phyloP scores from a whole-genome alignment of 2,329 filamentous ascomycete genomes.

The Zelopaecilomyces penicillatus region DNA sequence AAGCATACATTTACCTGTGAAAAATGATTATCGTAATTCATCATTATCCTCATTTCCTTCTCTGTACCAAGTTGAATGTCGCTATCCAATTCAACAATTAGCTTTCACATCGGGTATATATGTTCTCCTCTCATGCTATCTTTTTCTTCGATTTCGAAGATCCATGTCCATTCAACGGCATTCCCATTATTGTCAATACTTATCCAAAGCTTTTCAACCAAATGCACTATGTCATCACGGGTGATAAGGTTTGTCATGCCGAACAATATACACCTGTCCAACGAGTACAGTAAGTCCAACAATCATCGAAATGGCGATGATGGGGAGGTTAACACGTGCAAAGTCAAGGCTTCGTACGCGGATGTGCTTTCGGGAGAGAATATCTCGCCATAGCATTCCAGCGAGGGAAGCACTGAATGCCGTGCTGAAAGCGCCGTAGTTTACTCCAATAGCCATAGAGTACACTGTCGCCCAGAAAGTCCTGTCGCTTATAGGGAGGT shows the following conservation, averaged over 20 bases:
- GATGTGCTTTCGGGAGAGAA: constrained; percentile 60
- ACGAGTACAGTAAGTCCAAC: constrained; percentile 54
- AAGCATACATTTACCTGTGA: too few species aligned
- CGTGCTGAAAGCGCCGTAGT: constrained; percentile 66
- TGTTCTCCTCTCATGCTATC: too few species aligned
- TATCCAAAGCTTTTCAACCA: too few species aligned
- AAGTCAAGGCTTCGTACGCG: constrained; percentile 56
- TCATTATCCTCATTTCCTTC: too few species aligned
- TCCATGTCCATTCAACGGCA: too few species aligned
- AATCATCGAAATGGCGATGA: constrained; percentile 60
- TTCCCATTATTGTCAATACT: too few species aligned
- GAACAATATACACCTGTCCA: constrained; percentile 52
- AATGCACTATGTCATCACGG: too few species aligned
- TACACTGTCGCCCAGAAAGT: constrained; percentile 69
- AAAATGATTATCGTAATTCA: too few species aligned
- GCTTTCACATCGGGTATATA: too few species aligned
- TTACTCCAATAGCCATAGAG: constrained; percentile 65
- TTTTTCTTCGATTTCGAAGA: too few species aligned
- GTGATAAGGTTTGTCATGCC: constrained; percentile 9
- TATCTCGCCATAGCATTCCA: constrained; percentile 65
- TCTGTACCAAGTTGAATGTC: too few species aligned
- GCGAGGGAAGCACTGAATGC: constrained; percentile 65
- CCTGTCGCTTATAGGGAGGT: constrained; percentile 47
- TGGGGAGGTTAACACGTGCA: constrained; percentile 59
- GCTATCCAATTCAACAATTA: too few species aligned